A percentile compares a stretch with the other conserved stretches of the same genome.
Conservation (phyloP, 441 rosid genomes). For the Jatropha podagrica region DNA sequence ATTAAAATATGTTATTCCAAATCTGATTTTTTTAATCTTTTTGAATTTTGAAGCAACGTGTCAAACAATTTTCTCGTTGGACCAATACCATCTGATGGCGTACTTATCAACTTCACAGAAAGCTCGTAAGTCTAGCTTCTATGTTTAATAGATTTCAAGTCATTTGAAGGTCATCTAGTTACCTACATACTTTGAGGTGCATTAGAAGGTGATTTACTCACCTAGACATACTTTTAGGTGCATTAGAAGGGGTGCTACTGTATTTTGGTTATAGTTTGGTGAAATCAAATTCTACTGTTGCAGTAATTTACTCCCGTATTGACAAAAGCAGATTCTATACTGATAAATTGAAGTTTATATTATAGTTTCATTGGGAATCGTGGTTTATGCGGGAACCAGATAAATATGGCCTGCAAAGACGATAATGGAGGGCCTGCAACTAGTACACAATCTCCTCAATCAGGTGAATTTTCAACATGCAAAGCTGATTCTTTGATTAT, state of each 20-base stretch:
- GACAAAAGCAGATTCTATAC: constrained; percentile 8
- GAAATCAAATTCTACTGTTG: neutral
- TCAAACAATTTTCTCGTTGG: constrained; percentile 91
- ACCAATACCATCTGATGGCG: constrained; percentile 77
- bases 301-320: constrained; percentile 4
- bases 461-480: constrained; percentile 41
- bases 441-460: constrained; percentile 38
- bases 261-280: neutral
- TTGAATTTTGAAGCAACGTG: constrained; percentile 58
- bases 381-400: constrained; percentile 84
- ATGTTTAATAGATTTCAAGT: constrained; percentile 15
- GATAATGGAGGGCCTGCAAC: constrained; percentile 50
- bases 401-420: constrained; percentile 59
- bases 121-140: constrained; percentile 66
- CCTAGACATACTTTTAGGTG: neutral
- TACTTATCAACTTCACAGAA: constrained; percentile 53
- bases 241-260: neutral
- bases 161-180: neutral
- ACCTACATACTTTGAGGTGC: neutral
- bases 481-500: constrained; percentile 13
- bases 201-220: neutral
- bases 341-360: constrained; percentile 28
- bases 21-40: constrained; percentile 22
- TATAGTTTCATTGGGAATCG: constrained; percentile 83
- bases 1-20: constrained; percentile 5